Conservation (phyloP, 805 yeast genomes). For the Metschnikowia chrysomelidarum region DNA sequence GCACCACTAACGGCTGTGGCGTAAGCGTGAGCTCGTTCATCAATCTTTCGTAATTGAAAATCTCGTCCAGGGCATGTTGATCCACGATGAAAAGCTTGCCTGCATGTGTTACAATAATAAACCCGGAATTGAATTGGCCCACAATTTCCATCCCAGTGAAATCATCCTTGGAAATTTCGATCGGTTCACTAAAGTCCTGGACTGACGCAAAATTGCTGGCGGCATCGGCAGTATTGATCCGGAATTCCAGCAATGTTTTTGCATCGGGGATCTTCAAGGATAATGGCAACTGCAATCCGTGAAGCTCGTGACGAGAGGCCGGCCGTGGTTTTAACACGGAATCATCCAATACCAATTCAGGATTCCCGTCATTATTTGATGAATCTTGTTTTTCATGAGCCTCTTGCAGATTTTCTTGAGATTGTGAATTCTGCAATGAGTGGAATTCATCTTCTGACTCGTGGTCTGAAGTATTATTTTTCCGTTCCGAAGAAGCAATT, state of each 20-base stretch:
- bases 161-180: constrained; percentile 61
- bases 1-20: constrained; percentile 57
- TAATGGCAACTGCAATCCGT: constrained; percentile 2
- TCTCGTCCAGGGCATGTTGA: constrained; percentile 98
- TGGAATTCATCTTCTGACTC: constrained; percentile 1
- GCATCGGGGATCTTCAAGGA: constrained; percentile 3
- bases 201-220: constrained; percentile 10
- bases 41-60: constrained; percentile 78
- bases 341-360: background rate
- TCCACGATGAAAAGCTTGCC: constrained; percentile 81
- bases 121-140: constrained; percentile 96
- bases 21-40: constrained; percentile 56
- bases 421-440: too few relatives aligned
- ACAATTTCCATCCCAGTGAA: constrained; percentile 72
- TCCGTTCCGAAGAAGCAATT: too few relatives aligned
- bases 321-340: too few relatives aligned
- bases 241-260: constrained; percentile 1
- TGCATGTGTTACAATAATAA: constrained; percentile 64
- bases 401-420: too few relatives aligned
- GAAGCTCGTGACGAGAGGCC: too few relatives aligned
- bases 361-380: background rate
- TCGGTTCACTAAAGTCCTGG: constrained; percentile 16
- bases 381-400: background rate
- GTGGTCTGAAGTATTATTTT: too few relatives aligned
- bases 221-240: background rate